These are phyloP conservation scores for Deinandra increscens DNA, from an alignment of 129 eudicot genomes.

Conservation along the genomic window DNA sequence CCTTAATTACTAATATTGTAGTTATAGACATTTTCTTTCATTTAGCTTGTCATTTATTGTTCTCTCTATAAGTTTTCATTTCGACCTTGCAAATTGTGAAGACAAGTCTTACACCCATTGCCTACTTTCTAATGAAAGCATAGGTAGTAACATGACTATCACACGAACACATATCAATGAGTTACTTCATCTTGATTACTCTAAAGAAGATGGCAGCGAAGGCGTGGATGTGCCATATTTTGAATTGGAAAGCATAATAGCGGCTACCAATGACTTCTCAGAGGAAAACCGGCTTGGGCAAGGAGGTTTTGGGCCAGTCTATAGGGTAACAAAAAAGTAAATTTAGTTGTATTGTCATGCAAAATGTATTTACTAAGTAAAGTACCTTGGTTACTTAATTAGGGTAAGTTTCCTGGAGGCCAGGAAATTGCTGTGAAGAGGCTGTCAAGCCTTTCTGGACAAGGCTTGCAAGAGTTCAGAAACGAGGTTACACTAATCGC, in stretches of 20 bases:
- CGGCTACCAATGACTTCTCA: slow-evolving; percentile 31
- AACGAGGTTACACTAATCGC: too few relatives aligned
- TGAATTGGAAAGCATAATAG: slow-evolving; percentile 23
- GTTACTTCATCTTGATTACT: slow-evolving; percentile 9
- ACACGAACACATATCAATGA: slow-evolving; percentile 13
- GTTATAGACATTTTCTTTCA: background rate
- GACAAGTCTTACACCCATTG: background rate
- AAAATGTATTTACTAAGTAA: background rate
- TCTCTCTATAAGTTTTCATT: background rate
- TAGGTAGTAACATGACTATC: too few relatives aligned
- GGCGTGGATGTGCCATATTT: slow-evolving; percentile 35
- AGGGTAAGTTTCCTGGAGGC: slow-evolving; percentile 16
- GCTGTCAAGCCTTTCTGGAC: slow-evolving; percentile 29
- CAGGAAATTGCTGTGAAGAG: slow-evolving; percentile 33
- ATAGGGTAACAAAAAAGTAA: slow-evolving; percentile 18
- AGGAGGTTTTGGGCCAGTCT: slow-evolving; percentile 42
- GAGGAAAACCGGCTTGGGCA: slow-evolving; percentile 27
- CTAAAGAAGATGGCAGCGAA: slow-evolving; percentile 27
- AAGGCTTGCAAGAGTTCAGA: slow-evolving; percentile 7
- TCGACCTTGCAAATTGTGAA: too few relatives aligned
- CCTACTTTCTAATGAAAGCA: background rate
- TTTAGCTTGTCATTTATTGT: background rate
- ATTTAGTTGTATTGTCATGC: background rate
- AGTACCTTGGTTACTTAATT: background rate
- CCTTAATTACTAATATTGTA: background rate